Percentiles rank a stretch among this genome's conserved stretches.
phyloP scores from a whole-genome alignment of 1,284 basidiomycete genomes.

The Pseudozyma pruni region DNA sequence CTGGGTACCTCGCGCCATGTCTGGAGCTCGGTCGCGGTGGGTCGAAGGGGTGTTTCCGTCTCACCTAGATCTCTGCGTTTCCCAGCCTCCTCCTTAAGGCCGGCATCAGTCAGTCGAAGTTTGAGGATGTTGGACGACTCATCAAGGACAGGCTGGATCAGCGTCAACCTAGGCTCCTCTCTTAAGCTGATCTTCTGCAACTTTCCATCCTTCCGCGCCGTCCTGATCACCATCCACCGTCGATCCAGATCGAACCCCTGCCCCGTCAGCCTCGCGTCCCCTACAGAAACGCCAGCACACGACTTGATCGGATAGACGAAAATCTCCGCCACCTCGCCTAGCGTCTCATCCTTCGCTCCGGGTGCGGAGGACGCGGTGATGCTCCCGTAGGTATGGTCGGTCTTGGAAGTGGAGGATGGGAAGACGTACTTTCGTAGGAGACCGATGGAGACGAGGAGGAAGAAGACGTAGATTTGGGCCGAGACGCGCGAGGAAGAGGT shows the following conservation, averaged over 20 bases:
- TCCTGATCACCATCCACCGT: conserved; percentile 52
- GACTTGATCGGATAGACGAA: conserved; percentile 58
- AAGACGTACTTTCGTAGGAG: conserved; percentile 23
- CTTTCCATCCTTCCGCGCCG: conserved; percentile 3
- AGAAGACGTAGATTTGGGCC: conserved; percentile 43
- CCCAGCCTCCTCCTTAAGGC: neutral
- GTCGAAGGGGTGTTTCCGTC: conserved; percentile 28
- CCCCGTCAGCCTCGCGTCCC: conserved; percentile 9
- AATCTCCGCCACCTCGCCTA: conserved; percentile 45
- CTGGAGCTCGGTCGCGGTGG: conserved; percentile 1
- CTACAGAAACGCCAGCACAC: conserved; percentile 38
- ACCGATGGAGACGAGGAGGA: conserved; percentile 29
- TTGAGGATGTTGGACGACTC: conserved; percentile 6
- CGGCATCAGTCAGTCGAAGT: conserved; percentile 19
- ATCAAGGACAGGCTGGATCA: conserved; percentile 43
- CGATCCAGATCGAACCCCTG: conserved; percentile 58
- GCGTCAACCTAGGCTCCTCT: conserved; percentile 48
- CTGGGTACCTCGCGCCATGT: conserved; percentile 23
- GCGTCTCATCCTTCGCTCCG: conserved; percentile 45
- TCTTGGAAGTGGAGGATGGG: neutral
- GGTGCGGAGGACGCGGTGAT: neutral
- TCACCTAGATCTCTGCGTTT: conserved; percentile 4
- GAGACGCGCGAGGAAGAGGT: conserved; percentile 16
- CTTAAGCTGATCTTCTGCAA: conserved; percentile 36
- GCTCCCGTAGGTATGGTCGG: conserved; percentile 4